Evolutionary conservation across 306 rosid genomes (phyloP).

Genomic region (Delonix regia): DNA sequence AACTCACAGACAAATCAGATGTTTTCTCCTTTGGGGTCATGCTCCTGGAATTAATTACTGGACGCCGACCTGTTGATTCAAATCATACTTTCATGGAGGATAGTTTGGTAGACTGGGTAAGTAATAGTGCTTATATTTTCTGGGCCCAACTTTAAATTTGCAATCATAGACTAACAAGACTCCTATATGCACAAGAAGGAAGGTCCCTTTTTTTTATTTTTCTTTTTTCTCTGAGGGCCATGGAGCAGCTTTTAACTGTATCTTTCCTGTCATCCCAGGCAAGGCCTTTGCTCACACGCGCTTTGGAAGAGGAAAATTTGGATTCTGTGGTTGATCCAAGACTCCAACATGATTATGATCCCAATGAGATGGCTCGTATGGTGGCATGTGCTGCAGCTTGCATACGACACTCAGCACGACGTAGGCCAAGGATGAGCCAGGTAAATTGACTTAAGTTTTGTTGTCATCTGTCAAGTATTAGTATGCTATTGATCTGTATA

Average conservation of each 20-base stretch:
- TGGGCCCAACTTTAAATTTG: not conserved
- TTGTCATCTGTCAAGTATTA: not conserved
- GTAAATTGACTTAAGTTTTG: conserved; percentile 40
- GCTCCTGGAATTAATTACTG: conserved; percentile 74
- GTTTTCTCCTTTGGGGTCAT: conserved; percentile 69
- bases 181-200: not conserved
- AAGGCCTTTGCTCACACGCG: conserved; percentile 65
- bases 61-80: conserved; percentile 41
- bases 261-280: conserved; percentile 56
- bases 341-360: conserved; percentile 53
- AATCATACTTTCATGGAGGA: not conserved
- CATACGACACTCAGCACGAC: conserved; percentile 76
- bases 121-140: not conserved
- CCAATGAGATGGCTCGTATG: conserved; percentile 65
- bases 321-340: conserved; percentile 60
- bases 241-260: not conserved
- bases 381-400: conserved; percentile 77
- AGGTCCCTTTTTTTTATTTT: not conserved
- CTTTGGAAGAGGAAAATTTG: conserved; percentile 58
- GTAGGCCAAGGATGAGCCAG: conserved; percentile 82
- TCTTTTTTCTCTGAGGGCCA: not conserved
- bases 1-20: conserved; percentile 38
- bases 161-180: not conserved
- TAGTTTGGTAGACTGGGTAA: conserved; percentile 25
- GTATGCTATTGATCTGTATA: not conserved